A percentile compares a stretch with the other conserved stretches of the same genome.
Conservation (phyloP, 2,329 filamentous ascomycete genomes). For the Calonectria naviculata region DNA sequence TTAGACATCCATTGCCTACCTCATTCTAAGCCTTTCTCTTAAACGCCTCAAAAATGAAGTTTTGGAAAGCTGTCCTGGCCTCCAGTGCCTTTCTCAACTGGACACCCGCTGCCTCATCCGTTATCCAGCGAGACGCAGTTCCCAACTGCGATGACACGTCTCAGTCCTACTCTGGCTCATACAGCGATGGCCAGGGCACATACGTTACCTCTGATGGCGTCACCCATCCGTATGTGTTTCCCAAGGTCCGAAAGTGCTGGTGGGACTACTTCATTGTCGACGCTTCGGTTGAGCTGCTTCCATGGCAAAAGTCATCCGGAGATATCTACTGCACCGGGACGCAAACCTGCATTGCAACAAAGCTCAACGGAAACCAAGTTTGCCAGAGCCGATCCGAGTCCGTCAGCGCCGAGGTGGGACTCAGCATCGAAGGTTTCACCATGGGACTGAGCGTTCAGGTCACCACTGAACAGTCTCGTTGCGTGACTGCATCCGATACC, state of each 20-base stretch:
- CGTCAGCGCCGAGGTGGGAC: not conserved
- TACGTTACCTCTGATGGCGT: not conserved
- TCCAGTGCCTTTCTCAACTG: not conserved
- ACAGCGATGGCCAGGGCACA: not conserved
- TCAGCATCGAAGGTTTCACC: not conserved
- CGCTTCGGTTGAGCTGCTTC: not conserved
- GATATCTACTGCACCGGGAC: not conserved
- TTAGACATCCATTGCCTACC: not conserved
- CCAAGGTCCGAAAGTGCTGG: conserved; percentile 10
- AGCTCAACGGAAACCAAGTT: not conserved
- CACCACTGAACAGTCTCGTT: not conserved
- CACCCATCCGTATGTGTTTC: conserved; percentile 9
- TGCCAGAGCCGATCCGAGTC: not conserved
- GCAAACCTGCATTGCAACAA: not conserved
- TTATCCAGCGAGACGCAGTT: not conserved
- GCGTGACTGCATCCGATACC: not conserved
- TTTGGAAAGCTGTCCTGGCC: not conserved
- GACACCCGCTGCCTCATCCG: not conserved
- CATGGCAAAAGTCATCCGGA: conserved; percentile 1
- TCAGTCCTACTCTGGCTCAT: not conserved
- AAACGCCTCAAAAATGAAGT: not conserved
- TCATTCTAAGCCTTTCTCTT: not conserved
- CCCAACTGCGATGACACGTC: not conserved
- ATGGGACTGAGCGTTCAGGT: not conserved
- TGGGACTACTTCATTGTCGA: conserved; percentile 12